phyloP scores from a whole-genome alignment of 2,329 filamentous ascomycete species.

The Coccinonectria pachysandricola region DNA sequence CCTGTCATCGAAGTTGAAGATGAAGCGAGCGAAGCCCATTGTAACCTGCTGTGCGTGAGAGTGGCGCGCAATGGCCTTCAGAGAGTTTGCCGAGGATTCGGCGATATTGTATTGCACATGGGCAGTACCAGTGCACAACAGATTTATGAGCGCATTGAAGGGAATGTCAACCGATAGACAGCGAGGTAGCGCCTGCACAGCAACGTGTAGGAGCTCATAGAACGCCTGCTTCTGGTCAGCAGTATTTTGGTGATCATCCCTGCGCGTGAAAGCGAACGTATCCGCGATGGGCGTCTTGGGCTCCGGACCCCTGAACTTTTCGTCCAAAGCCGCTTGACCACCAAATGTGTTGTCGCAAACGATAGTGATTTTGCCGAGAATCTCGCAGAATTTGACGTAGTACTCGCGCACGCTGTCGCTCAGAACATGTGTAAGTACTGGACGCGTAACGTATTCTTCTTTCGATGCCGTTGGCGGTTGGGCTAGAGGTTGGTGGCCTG shows the following conservation, averaged over 20 bases:
- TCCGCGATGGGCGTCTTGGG: slow-evolving; percentile 94
- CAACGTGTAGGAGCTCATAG: slow-evolving; percentile 90
- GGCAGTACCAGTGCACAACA: slow-evolving; percentile 91
- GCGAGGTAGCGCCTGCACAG: slow-evolving; percentile 88
- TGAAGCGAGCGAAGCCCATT: slow-evolving; percentile 92
- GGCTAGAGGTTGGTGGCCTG: slow-evolving; percentile 20
- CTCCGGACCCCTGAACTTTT: slow-evolving; percentile 79
- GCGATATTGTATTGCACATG: slow-evolving; percentile 92
- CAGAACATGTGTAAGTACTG: slow-evolving; percentile 51
- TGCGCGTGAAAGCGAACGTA: slow-evolving; percentile 79
- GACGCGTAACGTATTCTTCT: slow-evolving; percentile 58
- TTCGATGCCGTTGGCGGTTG: slow-evolving; percentile 21
- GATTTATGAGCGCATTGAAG: slow-evolving; percentile 86
- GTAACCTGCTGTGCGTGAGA: slow-evolving; percentile 91
- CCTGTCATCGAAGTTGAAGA: slow-evolving; percentile 95
- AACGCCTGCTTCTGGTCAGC: slow-evolving; percentile 86
- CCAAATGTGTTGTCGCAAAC: slow-evolving; percentile 96
- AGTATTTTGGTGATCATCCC: slow-evolving; percentile 63
- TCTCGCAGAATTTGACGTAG: slow-evolving; percentile 86
- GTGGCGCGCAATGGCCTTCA: slow-evolving; percentile 92
- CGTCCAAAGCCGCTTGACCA: slow-evolving; percentile 86
- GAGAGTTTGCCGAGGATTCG: slow-evolving; percentile 77
- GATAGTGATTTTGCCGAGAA: slow-evolving; percentile 89
- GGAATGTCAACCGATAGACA: slow-evolving; percentile 85
- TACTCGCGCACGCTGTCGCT: slow-evolving; percentile 72